Evolutionary conservation across 2,329 filamentous ascomycete genomes (phyloP), one percentile per base, ranked within the genome.

Genomic region (Metarhizium rileyi): DNA sequence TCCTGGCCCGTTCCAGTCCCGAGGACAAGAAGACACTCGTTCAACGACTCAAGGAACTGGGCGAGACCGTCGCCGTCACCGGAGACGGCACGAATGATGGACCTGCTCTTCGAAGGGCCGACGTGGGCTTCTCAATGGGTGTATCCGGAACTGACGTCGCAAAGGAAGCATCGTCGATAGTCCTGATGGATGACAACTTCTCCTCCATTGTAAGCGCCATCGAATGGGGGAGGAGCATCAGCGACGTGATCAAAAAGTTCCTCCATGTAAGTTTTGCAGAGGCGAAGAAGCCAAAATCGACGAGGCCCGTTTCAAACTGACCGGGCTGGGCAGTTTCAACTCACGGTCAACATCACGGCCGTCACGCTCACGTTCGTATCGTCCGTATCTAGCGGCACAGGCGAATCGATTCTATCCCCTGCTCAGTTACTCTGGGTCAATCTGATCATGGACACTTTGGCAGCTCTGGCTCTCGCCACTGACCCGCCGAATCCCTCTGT

Each of bases 391-490:
- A 74, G 73, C 51, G 62, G 68, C 4, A 66, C 75, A 5, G 75
- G 77, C 65, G 65, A 44, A 26, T 79, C 81, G 5, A 78, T 85
- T 2, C 73, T 85, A 42, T 83, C 77, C 1, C 80, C 82, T 1
- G 80, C 84, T 1, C 81, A 85, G 56, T 72, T 85, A 43, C 71
- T 85, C 33, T 85, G 81, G 81, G 78, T 84, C 47, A 85, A 85
- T 59, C 66, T 85, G 41, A 84, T 84, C 59, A 84, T 84, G 80
- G 81, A 84, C 57, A 84, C 81, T 6, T 81, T 84, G 51, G 81
- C 81, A 2, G 81, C 81, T 12, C 74, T 84, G 23, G 81, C 80
- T 12, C 70, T 84, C 14, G 81, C 81, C 6, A 84, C 81, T 1
- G 80, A 84, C 55, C 75, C 77, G 4, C 80, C 81, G 0, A 75